Conservation (phyloP, 345 rosid species). For the Salix viminalis region DNA sequence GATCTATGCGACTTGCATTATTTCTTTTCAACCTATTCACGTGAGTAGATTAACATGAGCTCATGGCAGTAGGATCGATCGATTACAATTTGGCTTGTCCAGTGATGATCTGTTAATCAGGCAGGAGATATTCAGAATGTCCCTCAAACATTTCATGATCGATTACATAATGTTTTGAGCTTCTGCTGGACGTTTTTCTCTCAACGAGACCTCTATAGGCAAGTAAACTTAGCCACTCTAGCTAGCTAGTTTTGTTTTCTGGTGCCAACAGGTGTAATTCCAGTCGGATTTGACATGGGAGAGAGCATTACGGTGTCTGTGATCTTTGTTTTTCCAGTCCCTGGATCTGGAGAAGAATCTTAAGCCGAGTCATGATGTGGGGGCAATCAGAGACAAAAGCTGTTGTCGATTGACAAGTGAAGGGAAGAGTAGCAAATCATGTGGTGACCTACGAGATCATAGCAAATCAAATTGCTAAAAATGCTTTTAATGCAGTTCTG, state of each 20-base stretch:
- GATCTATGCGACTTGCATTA: constrained; percentile 2
- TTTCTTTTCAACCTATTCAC: constrained; percentile 9
- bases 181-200: background rate
- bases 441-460: constrained; percentile 14
- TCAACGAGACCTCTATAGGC: background rate
- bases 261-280: background rate
- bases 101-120: background rate
- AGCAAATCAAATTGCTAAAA: constrained; percentile 8
- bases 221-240: background rate
- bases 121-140: background rate
- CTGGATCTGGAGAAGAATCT: constrained; percentile 25
- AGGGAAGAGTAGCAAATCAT: constrained; percentile 22
- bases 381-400: constrained; percentile 26
- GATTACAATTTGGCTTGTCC: no score
- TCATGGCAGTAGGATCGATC: background rate
- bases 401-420: constrained; percentile 34
- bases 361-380: constrained; percentile 29
- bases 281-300: background rate
- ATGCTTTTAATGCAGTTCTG: constrained; percentile 13
- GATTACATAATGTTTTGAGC: background rate
- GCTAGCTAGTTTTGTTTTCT: background rate
- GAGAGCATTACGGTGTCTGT: background rate
- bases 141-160: background rate
- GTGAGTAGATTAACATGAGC: constrained; percentile 11
- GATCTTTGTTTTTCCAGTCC: background rate